Evolutionary conservation across 73 alveolate genomes (phyloP), one percentile per base, ranked within the genome.

Genomic region (Symbiodinium natans): DNA sequence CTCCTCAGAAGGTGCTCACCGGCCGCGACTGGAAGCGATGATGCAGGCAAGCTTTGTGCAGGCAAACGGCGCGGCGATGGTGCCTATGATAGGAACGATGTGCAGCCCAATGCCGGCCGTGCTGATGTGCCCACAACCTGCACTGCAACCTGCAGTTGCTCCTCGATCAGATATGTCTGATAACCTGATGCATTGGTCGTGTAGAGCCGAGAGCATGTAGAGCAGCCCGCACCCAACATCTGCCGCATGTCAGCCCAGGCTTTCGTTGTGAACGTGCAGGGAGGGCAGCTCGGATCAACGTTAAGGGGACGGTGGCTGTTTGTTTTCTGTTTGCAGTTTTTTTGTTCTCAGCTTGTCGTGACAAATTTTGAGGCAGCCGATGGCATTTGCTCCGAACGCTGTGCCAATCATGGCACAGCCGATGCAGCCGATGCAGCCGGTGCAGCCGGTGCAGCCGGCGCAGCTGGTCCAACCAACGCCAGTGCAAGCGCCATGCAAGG

Each of bases 381-480:
- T 63, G 80, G 33, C 80, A 31, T 63, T 63, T 36, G 13, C 59
- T 46, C 39, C 80, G 80, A 27, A 27, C 27, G 80, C 80, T 63
- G 80, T 63, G 80, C 80, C 80, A n/a, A 63, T 63, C 80, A 63
- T 63, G 80, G 80, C 80, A 3, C 36, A n/a, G 80, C 29, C 29
- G 36, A 29, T 63, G 36, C 80, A 25, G 80, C 80, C 29, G 36
- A 23, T 63, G 27, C 80, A 23, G 80, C 80, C 36, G 80, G 4
- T 23, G 2, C 80, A 52, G 23, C 71, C 71, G 1, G 71, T 52
- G 71, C n/a, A 23, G 23, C 25, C 71, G 1, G 71, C 23, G 15
- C 71, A 56, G 59, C 59, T 13, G 13, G 6, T 6, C 59, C 59
- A 46, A 46, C 59, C 59, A 46, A 6, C 13, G 59, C n/a, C n/a